Base-by-base conservation (phyloP, 2,329 filamentous ascomycete genomes). In the Epichloe gansuensis region DNA sequence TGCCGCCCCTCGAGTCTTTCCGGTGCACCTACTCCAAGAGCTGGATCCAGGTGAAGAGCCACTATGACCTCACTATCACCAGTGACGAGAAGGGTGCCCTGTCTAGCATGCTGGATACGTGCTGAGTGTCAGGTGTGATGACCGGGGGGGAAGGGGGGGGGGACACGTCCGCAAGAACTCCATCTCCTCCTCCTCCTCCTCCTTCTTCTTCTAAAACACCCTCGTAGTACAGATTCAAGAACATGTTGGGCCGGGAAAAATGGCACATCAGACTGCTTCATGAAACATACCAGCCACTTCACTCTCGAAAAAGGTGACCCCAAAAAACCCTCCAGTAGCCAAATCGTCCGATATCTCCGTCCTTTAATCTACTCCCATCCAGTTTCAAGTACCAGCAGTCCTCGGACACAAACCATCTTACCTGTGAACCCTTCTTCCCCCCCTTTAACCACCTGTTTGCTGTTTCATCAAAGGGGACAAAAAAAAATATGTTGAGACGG, bases 21-120 rank as follows among this genome's bases (percentile, higher is more conserved):
- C 78, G 87, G 66, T 93, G 88, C 76, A 84, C 78, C 31, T 93
- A 94, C 62, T 84, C 87, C 13, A 75, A 78, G 63, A 80, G 82
- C 63, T 94, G 84, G 83, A 75, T 91, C 41, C 76, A 80, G 61
- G 87, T 94, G 58, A 94, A 93, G 79, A 78, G 74, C 60, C 78
- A 81, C 60, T 93, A 85, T 64, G 65, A 64, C 1, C 68, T 94
- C 58, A 84, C 77, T 15, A 71, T 93, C 55, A 91, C 84, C 1
- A 73, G 72, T 46, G 80, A 78, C 0, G 87, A 94, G 75, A 89
- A 87, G 74, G 68, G 68, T 15, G 84, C 85, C 0, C 67, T 90
- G 56, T 70, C 69, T 1, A 71, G 67, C 47, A 68, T 69, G 63
- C 57, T 69, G 43, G 56, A 61, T 52, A 59, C 52, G 7, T 69